These are phyloP conservation scores for Calonectria hongkongensis DNA, from an alignment of 2,329 filamentous ascomycete species.

Conservation along the genomic window DNA sequence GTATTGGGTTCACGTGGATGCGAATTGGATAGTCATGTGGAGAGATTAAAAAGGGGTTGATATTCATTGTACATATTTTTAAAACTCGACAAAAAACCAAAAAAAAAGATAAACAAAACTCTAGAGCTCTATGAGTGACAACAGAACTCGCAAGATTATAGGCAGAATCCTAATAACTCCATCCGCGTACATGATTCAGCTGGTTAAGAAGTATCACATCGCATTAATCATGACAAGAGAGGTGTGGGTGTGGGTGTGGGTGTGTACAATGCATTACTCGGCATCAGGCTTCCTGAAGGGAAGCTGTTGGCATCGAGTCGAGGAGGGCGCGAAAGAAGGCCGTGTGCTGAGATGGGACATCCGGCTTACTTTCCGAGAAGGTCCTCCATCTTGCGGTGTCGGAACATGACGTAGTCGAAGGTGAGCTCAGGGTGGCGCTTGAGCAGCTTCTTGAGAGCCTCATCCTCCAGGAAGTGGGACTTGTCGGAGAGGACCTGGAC, in stretches of 20 bases:
- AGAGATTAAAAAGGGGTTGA: constrained; percentile 23
- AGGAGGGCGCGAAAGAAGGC: background rate
- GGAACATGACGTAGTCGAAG: constrained; percentile 34
- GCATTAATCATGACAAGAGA: constrained; percentile 8
- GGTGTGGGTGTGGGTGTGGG: background rate
- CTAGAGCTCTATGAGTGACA: constrained; percentile 44
- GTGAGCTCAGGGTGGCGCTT: constrained; percentile 30
- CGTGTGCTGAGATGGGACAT: background rate
- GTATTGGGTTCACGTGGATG: background rate
- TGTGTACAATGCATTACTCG: background rate
- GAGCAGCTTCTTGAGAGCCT: constrained; percentile 36
- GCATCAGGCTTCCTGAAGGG: background rate
- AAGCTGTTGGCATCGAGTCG: background rate
- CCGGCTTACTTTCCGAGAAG: constrained; percentile 3
- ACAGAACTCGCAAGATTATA: constrained; percentile 34
- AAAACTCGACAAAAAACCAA: constrained; percentile 8
- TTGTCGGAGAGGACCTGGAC: constrained; percentile 17
- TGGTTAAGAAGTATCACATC: background rate
- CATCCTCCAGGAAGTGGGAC: constrained; percentile 30
- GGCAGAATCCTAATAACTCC: constrained; percentile 39
- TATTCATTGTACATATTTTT: constrained; percentile 46
- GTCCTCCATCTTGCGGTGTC: constrained; percentile 5
- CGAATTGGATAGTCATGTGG: background rate
- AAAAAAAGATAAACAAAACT: constrained; percentile 26
- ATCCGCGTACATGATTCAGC: constrained; percentile 5